Percentiles rank a stretch among this genome's conserved stretches.
Evolutionary conservation across 106 monocot genomes (phyloP).

Genomic region (Cymbidium sinense): DNA sequence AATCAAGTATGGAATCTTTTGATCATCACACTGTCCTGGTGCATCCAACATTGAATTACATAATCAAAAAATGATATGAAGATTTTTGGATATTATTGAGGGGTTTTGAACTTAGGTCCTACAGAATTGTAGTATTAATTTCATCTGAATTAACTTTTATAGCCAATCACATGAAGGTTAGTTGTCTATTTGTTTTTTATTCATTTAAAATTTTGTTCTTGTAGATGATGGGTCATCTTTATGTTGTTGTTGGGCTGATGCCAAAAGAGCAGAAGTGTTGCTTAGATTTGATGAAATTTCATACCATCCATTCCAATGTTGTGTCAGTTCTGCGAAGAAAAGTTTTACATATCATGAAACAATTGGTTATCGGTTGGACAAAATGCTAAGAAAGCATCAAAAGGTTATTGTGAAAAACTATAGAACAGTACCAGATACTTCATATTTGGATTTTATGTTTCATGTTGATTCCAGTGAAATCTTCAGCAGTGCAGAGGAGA

Average conservation of each 20-base stretch:
- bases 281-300: constrained; percentile 51
- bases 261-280: constrained; percentile 40
- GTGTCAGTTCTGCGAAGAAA: not conserved
- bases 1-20: not conserved
- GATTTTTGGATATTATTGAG: too few species aligned
- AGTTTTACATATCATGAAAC: constrained; percentile 11
- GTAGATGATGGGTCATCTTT: constrained; percentile 81
- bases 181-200: not conserved
- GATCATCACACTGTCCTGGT: not conserved
- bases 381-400: constrained; percentile 59
- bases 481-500: constrained; percentile 53
- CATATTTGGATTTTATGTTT: constrained; percentile 32
- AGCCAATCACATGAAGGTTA: not conserved
- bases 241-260: constrained; percentile 79
- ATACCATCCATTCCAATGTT: constrained; percentile 12
- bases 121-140: not conserved
- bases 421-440: constrained; percentile 34
- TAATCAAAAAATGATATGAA: not conserved
- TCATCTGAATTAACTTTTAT: not conserved
- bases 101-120: not conserved
- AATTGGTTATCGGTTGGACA: constrained; percentile 38
- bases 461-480: constrained; percentile 31
- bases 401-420: constrained; percentile 39
- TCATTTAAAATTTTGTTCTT: constrained; percentile 6
- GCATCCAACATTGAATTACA: not conserved